Evolutionary conservation across 345 rosid species (phyloP).

Genomic region (Luvunga scandens): DNA sequence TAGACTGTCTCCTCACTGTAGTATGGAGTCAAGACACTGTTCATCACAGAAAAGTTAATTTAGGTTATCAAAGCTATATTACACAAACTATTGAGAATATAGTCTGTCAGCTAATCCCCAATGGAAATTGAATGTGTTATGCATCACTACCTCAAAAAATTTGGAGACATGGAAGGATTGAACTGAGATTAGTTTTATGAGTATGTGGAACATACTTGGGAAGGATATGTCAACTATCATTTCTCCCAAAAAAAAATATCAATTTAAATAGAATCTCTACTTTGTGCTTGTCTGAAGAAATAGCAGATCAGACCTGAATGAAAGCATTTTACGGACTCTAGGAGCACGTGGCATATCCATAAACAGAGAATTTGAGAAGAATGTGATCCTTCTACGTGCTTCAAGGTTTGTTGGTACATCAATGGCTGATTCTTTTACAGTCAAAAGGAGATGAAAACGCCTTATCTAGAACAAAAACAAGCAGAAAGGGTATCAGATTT

Average conservation of each 20-base stretch:
- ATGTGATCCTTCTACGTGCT: conserved; percentile 93
- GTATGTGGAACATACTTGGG: not conserved
- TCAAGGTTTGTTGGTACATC: conserved; percentile 94
- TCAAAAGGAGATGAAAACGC: conserved; percentile 87
- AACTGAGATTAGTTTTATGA: not conserved
- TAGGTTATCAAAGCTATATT: not conserved
- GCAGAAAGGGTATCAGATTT: conserved; percentile 7
- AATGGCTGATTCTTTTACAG: conserved; percentile 85
- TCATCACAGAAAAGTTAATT: conserved; percentile 20
- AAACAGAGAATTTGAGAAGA: conserved; percentile 88
- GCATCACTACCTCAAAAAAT: not conserved
- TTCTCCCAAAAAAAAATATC: not conserved
- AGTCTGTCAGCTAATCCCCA: conserved; percentile 7
- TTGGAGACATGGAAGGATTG: not conserved
- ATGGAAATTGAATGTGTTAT: not conserved
- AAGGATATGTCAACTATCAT: conserved; percentile 6
- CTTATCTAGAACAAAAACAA: conserved; percentile 54
- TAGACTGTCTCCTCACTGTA: conserved; percentile 97
- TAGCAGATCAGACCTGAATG: conserved; percentile 58
- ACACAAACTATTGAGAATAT: not conserved
- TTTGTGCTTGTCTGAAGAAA: conserved; percentile 9
- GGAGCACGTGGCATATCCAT: conserved; percentile 99
- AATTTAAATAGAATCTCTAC: not conserved
- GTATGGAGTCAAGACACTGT: conserved; percentile 95
- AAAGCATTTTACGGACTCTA: conserved; percentile 88